Conservation (phyloP, 2,329 filamentous ascomycete genomes). For the Aspergillus novofumigatus region DNA sequence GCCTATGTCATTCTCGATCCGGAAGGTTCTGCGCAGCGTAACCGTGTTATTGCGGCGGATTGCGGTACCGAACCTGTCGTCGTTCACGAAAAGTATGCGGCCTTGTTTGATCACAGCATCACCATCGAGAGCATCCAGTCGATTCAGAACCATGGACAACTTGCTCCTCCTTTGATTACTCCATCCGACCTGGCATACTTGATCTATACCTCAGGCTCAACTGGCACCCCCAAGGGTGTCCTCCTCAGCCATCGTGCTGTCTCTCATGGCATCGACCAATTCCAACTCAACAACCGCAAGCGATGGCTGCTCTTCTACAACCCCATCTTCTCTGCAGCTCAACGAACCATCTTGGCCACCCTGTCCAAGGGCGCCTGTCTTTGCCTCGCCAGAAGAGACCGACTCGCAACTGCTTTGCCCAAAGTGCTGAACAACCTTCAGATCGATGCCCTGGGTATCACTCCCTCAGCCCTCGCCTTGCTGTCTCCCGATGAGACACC, state of each 20-base stretch:
- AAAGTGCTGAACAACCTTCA: not conserved
- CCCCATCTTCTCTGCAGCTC: not conserved
- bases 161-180: not conserved
- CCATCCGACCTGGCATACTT: constrained; percentile 53
- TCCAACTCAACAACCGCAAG: constrained; percentile 11
- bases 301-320: not conserved
- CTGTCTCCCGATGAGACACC: not conserved
- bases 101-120: not conserved
- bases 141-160: not conserved
- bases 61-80: not conserved
- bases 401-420: not conserved
- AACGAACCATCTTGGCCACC: not conserved
- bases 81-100: not conserved
- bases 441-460: not conserved
- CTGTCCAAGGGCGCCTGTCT: not conserved
- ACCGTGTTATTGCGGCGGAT: not conserved
- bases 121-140: not conserved
- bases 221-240: constrained; percentile 49
- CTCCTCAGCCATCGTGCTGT: not conserved
- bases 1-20: not conserved
- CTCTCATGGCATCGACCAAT: constrained; percentile 24
- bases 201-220: constrained; percentile 48
- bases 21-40: not conserved
- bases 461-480: not conserved
- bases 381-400: not conserved